Percentiles rank a stretch among this genome's conserved stretches.
Conservation (phyloP, 441 rosid genomes). For the Pelargonium myrrhifolium region DNA sequence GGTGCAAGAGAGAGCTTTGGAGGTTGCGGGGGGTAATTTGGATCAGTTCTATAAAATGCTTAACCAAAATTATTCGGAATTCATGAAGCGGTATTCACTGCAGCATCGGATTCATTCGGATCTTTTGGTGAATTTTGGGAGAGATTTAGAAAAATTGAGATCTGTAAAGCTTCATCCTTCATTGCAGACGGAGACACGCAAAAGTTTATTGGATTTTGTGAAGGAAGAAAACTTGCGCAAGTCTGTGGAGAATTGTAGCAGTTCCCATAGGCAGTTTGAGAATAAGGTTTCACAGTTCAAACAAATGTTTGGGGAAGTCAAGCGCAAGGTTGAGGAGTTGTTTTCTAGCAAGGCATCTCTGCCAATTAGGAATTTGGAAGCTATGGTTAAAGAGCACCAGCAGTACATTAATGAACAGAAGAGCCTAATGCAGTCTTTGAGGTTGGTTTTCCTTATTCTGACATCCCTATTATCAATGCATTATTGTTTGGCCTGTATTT, state of each 20-base stretch:
- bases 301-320: constrained; percentile 69
- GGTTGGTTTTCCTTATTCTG: constrained; percentile 42
- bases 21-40: constrained; percentile 68
- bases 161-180: constrained; percentile 68
- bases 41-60: constrained; percentile 76
- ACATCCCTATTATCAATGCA: not conserved
- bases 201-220: constrained; percentile 70
- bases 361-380: constrained; percentile 53
- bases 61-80: constrained; percentile 66
- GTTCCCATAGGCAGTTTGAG: constrained; percentile 84
- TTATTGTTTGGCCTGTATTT: not conserved
- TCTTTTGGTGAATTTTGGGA: constrained; percentile 55
- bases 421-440: constrained; percentile 91
- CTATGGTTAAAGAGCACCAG: constrained; percentile 54
- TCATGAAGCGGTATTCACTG: constrained; percentile 74
- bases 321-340: constrained; percentile 69
- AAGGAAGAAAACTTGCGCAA: constrained; percentile 80
- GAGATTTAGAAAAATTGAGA: constrained; percentile 77
- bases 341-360: constrained; percentile 46
- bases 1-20: constrained; percentile 88
- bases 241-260: constrained; percentile 57
- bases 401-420: constrained; percentile 64
- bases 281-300: constrained; percentile 76
- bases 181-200: constrained; percentile 50
- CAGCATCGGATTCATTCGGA: constrained; percentile 74